Conservation (phyloP, 2,329 filamentous ascomycete species). For the Trichoderma sp. region DNA sequence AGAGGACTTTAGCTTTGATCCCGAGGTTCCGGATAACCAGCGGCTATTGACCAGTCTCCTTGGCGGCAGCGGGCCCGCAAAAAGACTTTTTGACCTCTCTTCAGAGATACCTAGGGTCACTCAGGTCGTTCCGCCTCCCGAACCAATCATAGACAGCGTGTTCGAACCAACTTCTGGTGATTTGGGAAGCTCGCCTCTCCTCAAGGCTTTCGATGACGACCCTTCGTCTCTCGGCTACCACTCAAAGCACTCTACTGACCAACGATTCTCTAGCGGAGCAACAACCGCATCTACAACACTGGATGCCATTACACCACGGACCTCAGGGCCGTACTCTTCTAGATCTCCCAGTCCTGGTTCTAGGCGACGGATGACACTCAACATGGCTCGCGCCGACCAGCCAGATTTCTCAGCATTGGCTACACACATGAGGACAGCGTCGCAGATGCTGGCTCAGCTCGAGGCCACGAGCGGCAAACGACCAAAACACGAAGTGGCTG, state of each 20-base stretch:
- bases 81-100: conserved; percentile 63
- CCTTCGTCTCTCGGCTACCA: conserved; percentile 31
- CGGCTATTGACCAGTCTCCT: conserved; percentile 59
- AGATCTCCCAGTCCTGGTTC: conserved; percentile 65
- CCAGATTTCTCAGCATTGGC: conserved; percentile 80
- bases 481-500: conserved; percentile 75
- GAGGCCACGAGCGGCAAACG: conserved; percentile 78
- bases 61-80: conserved; percentile 55
- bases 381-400: conserved; percentile 60
- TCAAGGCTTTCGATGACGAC: conserved; percentile 57
- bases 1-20: conserved; percentile 81
- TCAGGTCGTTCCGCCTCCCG: conserved; percentile 40
- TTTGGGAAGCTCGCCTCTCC: conserved; percentile 68
- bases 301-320: conserved; percentile 64
- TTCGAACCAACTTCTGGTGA: conserved; percentile 82
- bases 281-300: conserved; percentile 60
- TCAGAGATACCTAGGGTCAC: conserved; percentile 61
- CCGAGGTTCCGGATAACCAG: conserved; percentile 70
- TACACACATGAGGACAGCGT: conserved; percentile 83
- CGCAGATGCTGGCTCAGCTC: conserved; percentile 82
- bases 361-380: conserved; percentile 59
- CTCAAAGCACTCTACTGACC: conserved; percentile 34
- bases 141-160: conserved; percentile 64
- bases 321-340: conserved; percentile 66
- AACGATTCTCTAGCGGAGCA: conserved; percentile 60